Base-by-base conservation (phyloP, 176 grass and related monocot genomes). In the Zoysia japonica region DNA sequence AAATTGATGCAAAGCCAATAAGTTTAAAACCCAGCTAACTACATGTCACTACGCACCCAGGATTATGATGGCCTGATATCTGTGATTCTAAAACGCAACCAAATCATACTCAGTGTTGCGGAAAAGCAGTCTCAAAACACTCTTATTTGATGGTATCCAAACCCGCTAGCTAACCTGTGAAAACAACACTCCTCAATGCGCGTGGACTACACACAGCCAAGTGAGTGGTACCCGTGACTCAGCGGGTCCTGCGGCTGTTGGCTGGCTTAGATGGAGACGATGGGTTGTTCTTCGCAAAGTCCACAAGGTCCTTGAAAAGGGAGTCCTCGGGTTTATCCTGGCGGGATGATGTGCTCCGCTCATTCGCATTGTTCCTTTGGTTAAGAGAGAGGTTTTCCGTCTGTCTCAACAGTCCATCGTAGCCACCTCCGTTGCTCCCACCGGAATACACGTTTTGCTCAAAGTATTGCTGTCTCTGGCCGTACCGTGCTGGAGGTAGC, bases 261-360 rank as follows among this genome's bases (percentile, higher is more conserved):
- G 89, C 70, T 48, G 91, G 87, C 64, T 92, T 97, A 11, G 87
- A 89, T 3, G 89, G 85, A 71, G 94, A 91, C 8, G 91, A 97
- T 0, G 93, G 78, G 6, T 94, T 94, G 17, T 82, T 80, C 78
- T 82, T 98, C 4, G 89, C 92, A 56, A 98, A 89, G 80, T 98
- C 95, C 1, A 98, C 92, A 36, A 98, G 83, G 40, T 98, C 95
- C 87, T 92, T 98, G 71, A 98, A 98, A 41, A 98, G 88, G 12
- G 83, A 74, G 61, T 98, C 95, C 85, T 98, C 95, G 1, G 89
- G 90, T 85, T 98, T 90, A 42, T 82, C 59, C 73, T 87, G 89
- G 60, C 86, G 79, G 49, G 76, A 51, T 14, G 75, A 50, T 56
- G 83, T 0, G 42, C 70, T 65, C 83, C 2, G 82, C 78, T 78